A percentile compares a stretch with the other conserved stretches of the same genome.
Conservation (phyloP, 768 basidiomycete genomes). For the Trametes elegans region DNA sequence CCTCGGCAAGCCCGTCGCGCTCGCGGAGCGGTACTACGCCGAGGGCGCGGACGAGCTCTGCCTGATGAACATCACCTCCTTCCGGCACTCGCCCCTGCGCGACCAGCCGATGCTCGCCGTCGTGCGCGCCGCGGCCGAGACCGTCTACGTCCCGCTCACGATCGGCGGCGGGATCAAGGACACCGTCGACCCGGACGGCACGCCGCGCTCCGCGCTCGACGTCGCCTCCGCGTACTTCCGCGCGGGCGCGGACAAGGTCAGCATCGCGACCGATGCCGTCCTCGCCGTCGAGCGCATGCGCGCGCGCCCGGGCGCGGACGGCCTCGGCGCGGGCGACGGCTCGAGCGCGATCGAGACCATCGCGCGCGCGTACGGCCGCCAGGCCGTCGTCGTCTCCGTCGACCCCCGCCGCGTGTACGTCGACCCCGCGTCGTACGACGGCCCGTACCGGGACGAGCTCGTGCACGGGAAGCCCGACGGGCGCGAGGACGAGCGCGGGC, state of each 20-base stretch:
- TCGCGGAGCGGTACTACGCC: constrained; percentile 81
- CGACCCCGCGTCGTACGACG: constrained; percentile 62
- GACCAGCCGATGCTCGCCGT: constrained; percentile 99
- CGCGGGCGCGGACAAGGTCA: constrained; percentile 97
- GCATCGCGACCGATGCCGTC: constrained; percentile 95
- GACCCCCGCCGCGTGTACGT: constrained; percentile 90
- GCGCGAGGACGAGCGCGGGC: constrained; percentile 57
- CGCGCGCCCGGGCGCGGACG: constrained; percentile 31
- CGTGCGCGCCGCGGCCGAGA: constrained; percentile 84
- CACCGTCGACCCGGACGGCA: constrained; percentile 93
- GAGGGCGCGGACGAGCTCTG: constrained; percentile 95
- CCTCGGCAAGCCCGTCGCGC: constrained; percentile 93
- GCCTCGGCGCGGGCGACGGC: constrained; percentile 53
- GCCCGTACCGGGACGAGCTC: constrained; percentile 65
- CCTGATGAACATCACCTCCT: constrained; percentile 98
- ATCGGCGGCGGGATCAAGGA: constrained; percentile 99
- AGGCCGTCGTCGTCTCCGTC: constrained; percentile 96
- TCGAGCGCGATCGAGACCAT: constrained; percentile 92
- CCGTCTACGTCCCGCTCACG: constrained; percentile 94
- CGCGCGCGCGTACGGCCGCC: constrained; percentile 84
- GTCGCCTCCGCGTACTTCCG: constrained; percentile 97
- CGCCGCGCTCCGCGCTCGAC: constrained; percentile 80
- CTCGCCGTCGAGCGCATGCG: constrained; percentile 86
- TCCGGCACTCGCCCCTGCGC: constrained; percentile 90
- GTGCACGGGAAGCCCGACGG: constrained; percentile 43